Evolutionary conservation across 306 rosid species (phyloP).

Genomic region (Rosa chinensis): DNA sequence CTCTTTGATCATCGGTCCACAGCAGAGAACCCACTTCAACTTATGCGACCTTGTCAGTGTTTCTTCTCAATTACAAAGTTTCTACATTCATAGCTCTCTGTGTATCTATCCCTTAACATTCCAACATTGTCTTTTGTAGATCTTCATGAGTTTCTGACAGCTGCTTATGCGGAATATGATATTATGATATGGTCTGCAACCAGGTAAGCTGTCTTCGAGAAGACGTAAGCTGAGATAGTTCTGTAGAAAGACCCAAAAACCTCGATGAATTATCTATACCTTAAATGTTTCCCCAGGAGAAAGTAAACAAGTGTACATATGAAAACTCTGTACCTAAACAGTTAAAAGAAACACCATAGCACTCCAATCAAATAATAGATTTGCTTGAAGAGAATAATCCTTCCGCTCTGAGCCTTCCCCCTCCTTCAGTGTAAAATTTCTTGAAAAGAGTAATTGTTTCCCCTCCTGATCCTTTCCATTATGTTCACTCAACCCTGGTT

Average conservation of each 20-base stretch:
- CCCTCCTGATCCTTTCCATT: too few relatives aligned
- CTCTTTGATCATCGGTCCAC: conserved; percentile 94
- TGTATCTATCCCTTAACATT: neutral
- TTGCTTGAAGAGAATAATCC: neutral
- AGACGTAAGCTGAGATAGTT: too few relatives aligned
- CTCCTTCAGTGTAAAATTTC: too few relatives aligned
- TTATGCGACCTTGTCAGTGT: conserved; percentile 91
- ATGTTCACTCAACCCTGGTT: too few relatives aligned
- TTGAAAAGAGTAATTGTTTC: too few relatives aligned
- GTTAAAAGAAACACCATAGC: neutral
- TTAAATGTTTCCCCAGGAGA: too few relatives aligned
- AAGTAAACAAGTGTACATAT: too few relatives aligned
- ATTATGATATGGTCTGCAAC: conserved; percentile 99
- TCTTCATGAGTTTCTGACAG: conserved; percentile 91
- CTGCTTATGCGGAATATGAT: conserved; percentile 83
- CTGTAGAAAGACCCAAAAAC: too few relatives aligned
- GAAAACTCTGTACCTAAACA: too few relatives aligned
- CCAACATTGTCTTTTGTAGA: conserved; percentile 43
- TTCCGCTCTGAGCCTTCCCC: too few relatives aligned
- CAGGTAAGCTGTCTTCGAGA: conserved; percentile 44
- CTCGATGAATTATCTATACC: too few relatives aligned
- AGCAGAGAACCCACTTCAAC: conserved; percentile 92
- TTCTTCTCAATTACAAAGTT: neutral
- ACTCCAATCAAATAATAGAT: neutral
- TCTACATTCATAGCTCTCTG: neutral